Percentiles rank a stretch among this genome's conserved stretches.
phyloP scores from a whole-genome alignment of 2,329 filamentous ascomycete species.

The Ophiostoma piceae region DNA sequence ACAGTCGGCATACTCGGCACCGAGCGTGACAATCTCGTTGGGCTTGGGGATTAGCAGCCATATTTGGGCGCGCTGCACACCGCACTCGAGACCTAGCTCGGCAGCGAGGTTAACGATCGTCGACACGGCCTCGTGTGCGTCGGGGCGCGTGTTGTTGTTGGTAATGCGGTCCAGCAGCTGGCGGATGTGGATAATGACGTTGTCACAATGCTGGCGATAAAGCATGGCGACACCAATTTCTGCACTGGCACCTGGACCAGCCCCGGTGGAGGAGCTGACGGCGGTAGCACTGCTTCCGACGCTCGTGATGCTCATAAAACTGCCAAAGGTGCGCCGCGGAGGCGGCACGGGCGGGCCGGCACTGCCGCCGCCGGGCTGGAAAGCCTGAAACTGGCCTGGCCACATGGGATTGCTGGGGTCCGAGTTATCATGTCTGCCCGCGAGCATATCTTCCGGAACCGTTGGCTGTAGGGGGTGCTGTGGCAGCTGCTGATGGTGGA shows the following conservation, averaged over 20 bases:
- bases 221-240: conserved; percentile 6
- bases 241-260: neutral
- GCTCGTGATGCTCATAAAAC: neutral
- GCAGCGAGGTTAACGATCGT: conserved; percentile 21
- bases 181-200: conserved; percentile 4
- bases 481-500: conserved; percentile 15
- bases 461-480: conserved; percentile 4
- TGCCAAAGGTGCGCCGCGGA: neutral
- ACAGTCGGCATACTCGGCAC: conserved; percentile 25
- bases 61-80: conserved; percentile 25
- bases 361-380: neutral
- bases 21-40: conserved; percentile 18
- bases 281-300: neutral
- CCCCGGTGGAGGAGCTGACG: neutral
- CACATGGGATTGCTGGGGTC: neutral
- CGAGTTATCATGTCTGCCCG: neutral
- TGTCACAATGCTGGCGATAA: conserved; percentile 21
- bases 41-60: conserved; percentile 10
- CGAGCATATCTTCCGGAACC: neutral
- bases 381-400: neutral
- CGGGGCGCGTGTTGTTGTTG: conserved; percentile 16
- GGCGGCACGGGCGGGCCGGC: neutral
- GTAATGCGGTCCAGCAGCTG: conserved; percentile 23
- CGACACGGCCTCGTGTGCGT: conserved; percentile 15
- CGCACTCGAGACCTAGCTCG: conserved; percentile 26